These are phyloP conservation scores for Coniophora puteana DNA, from an alignment of 1,284 basidiomycete species.

Conservation along the genomic window DNA sequence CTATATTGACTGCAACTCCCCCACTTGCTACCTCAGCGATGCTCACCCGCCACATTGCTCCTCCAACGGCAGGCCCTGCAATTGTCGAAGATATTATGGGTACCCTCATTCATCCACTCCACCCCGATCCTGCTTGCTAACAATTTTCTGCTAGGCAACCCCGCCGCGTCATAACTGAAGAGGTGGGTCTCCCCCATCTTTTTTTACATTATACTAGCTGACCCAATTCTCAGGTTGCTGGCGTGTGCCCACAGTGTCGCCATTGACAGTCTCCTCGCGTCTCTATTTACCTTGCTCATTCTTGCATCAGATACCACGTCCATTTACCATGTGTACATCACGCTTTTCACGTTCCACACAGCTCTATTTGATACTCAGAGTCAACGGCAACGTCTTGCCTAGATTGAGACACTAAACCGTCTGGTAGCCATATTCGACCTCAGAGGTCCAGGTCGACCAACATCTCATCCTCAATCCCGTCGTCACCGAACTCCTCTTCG, in stretches of 20 bases:
- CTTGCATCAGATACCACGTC: background rate
- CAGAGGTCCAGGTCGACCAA: conserved; percentile 55
- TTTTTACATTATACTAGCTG: conserved; percentile 9
- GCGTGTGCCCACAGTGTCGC: conserved; percentile 39
- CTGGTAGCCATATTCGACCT: conserved; percentile 9
- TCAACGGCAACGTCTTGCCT: no score
- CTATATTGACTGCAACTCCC: conserved; percentile 49
- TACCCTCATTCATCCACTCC: conserved; percentile 30
- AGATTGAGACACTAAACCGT: no score
- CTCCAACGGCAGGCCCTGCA: conserved; percentile 32
- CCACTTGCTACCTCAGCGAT: conserved; percentile 43
- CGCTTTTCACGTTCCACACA: conserved; percentile 3
- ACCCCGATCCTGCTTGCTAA: conserved; percentile 17
- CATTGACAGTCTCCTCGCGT: conserved; percentile 10
- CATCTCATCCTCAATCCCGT: conserved; percentile 68
- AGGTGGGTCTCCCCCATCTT: conserved; percentile 28
- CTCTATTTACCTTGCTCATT: conserved; percentile 1
- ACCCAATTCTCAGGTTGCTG: conserved; percentile 30
- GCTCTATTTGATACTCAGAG: no score
- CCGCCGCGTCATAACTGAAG: conserved; percentile 22
- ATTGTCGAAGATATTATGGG: conserved; percentile 58
- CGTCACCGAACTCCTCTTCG: conserved; percentile 56
- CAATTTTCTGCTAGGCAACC: conserved; percentile 28
- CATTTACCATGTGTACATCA: conserved; percentile 5
- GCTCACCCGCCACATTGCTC: conserved; percentile 47